Evolutionary conservation across 2,329 filamentous ascomycete species (phyloP), one percentile per base, ranked within the genome.

Genomic region (Aspergillus puulaauensis): DNA sequence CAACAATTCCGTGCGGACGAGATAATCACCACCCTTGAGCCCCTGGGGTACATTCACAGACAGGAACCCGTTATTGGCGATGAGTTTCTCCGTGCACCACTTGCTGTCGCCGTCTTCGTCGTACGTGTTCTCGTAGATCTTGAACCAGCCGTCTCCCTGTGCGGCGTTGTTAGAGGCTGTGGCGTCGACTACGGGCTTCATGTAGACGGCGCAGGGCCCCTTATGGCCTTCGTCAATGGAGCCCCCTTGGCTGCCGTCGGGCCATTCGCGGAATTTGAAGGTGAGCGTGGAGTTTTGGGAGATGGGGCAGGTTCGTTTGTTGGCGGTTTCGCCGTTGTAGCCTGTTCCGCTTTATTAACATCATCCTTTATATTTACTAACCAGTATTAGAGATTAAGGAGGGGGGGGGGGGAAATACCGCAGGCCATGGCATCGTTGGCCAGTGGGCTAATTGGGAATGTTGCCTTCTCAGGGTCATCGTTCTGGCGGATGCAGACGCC

Each of bases 81-180:
- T 88, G 58, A 92, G 78, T 59, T 84, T 85, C 68, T 90, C 84
- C 3, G 86, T 88, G 73, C 89, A 91, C 88, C 89, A 92, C 69
- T 84, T 77, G 27, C 77, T 71, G 2, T 21, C 21, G 3, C 78
- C 77, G 5, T 70, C 64, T 5, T 75, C 70, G 65, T 89, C 80
- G 73, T 89, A 90, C 46, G 86, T 87, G 52, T 87, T 81, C 57
- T 90, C 83, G 79, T 82, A 90, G 69, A 92, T 83, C 80, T 91
- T 91, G 81, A 92, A 90, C 90, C 89, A 93, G 40, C 89, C 89
- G 51, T 79, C 75, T 4, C 89, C 88, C 23, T 80, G 76, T 12
- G 85, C 84, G 24, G 85, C 85, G 12, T 82, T 72, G 61, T 80
- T 76, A 21, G 69, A 70, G 12, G 75, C 64, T 51, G 73, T 75